A percentile compares a stretch with the other conserved stretches of the same genome.
Conservation (phyloP, 2,329 filamentous ascomycete genomes). For the Trichophyton mentagrophytes region DNA sequence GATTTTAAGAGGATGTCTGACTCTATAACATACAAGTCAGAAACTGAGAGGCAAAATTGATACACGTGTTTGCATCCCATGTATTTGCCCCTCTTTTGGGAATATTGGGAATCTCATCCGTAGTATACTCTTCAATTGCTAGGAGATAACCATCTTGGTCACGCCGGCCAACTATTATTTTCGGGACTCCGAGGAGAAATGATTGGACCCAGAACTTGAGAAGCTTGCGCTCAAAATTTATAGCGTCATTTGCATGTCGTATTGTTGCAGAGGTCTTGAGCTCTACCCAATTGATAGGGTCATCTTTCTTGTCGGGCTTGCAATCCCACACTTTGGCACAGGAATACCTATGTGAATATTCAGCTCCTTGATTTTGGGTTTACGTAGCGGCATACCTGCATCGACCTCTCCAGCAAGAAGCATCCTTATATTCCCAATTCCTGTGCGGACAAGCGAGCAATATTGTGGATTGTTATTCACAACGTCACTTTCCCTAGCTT, state of each 20-base stretch:
- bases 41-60: conserved; percentile 73
- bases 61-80: conserved; percentile 90
- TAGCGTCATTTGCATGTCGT: conserved; percentile 51
- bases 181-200: conserved; percentile 83
- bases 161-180: conserved; percentile 81
- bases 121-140: conserved; percentile 65
- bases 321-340: conserved; percentile 60
- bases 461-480: conserved; percentile 92
- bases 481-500: conserved; percentile 53
- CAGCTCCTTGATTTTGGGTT: not conserved
- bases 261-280: conserved; percentile 80
- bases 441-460: conserved; percentile 84
- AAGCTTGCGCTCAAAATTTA: conserved; percentile 76
- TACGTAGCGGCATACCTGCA: conserved; percentile 44
- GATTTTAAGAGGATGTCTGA: conserved; percentile 12
- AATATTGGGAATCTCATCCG: conserved; percentile 61
- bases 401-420: conserved; percentile 91
- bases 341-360: not conserved
- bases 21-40: conserved; percentile 53
- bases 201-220: conserved; percentile 96
- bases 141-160: conserved; percentile 58
- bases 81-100: conserved; percentile 55
- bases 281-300: conserved; percentile 83
- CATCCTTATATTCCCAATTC: conserved; percentile 61
- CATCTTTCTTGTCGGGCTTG: conserved; percentile 53